phyloP scores from a whole-genome alignment of 2,329 filamentous ascomycete genomes.

The Fusarium scirpi region DNA sequence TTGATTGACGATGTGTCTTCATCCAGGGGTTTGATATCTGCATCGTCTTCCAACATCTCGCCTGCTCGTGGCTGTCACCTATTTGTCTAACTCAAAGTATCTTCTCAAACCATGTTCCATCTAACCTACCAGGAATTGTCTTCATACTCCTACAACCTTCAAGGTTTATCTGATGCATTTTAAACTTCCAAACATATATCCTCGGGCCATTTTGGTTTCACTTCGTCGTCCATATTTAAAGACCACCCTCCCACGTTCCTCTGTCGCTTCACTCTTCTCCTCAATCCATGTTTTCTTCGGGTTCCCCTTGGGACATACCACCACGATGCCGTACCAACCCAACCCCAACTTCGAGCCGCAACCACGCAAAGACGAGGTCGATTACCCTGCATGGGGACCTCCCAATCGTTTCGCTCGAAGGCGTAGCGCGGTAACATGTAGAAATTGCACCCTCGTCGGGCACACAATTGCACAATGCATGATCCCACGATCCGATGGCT shows the following conservation, averaged over 20 bases:
- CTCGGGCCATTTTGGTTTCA: rapidly evolving
- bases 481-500: not conserved
- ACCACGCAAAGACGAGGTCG: not conserved
- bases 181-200: rapidly evolving
- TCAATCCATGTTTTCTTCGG: no score
- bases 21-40: no score
- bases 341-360: not conserved
- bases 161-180: not conserved
- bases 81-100: not conserved
- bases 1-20: no score
- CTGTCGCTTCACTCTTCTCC: no score
- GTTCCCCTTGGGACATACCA: no score
- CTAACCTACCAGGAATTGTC: not conserved
- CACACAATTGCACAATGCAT: not conserved
- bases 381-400: not conserved
- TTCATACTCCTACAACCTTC: no score
- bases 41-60: no score
- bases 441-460: not conserved
- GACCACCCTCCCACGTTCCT: no score
- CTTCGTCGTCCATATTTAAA: rapidly evolving
- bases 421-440: not conserved
- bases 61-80: not conserved
- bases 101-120: not conserved
- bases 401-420: not conserved
- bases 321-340: not conserved